Evolutionary conservation across 2,329 filamentous ascomycete species (phyloP).

Genomic region (Talaromyces sp.): DNA sequence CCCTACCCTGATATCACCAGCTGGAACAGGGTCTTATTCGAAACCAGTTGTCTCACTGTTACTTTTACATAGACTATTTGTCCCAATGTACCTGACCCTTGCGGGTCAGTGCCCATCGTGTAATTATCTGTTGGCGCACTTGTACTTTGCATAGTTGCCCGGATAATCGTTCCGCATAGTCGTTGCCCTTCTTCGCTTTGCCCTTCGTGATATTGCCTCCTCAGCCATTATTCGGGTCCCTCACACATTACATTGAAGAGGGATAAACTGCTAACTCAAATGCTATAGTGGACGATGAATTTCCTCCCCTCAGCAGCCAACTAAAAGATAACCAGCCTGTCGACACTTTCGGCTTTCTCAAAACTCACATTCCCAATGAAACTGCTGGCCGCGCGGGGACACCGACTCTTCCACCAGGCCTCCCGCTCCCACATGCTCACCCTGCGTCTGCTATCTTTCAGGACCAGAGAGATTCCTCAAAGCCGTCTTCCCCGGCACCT

Average conservation of each 20-base stretch:
- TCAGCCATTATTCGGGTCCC: slow-evolving; percentile 11
- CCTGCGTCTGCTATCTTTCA: slow-evolving; percentile 38
- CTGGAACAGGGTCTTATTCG: slow-evolving; percentile 45
- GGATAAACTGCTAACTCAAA: slow-evolving; percentile 30
- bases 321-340: slow-evolving; percentile 39
- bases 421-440: slow-evolving; percentile 47
- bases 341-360: slow-evolving; percentile 41
- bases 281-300: slow-evolving; percentile 49
- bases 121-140: slow-evolving; percentile 37
- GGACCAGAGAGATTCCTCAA: slow-evolving; percentile 33
- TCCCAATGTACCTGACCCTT: slow-evolving; percentile 32
- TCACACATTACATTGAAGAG: slow-evolving; percentile 12
- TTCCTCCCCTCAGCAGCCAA: slow-evolving; percentile 48
- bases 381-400: slow-evolving; percentile 40
- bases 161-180: slow-evolving; percentile 12
- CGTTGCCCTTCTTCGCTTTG: slow-evolving; percentile 15
- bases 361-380: slow-evolving; percentile 37
- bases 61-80: slow-evolving; percentile 45
- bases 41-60: slow-evolving; percentile 51
- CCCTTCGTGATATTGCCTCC: background rate
- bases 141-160: slow-evolving; percentile 27
- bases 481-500: slow-evolving; percentile 32
- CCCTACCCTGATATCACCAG: slow-evolving; percentile 47
- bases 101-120: slow-evolving; percentile 31
- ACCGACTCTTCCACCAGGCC: slow-evolving; percentile 44